Evolutionary conservation across 2,329 filamentous ascomycete species (phyloP), one percentile per base, ranked within the genome.

Genomic region (Anisogramma anomala): DNA sequence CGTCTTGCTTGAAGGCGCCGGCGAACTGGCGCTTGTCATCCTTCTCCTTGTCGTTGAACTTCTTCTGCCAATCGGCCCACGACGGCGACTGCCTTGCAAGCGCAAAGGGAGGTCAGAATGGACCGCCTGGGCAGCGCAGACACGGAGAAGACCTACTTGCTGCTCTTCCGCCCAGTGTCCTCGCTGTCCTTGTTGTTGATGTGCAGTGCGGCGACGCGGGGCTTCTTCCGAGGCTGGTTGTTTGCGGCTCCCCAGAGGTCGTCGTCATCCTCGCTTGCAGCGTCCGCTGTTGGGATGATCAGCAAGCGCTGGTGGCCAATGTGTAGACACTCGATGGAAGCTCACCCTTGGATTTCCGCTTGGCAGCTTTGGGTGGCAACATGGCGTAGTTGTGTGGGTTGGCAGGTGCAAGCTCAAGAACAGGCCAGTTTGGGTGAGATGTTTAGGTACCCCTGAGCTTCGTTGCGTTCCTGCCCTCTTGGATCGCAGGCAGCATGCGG

Each of bases 11-110:
- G 44, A 44, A 47, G 8, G 14, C 48, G 23, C 50, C 35, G 42
- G 44, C 46, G 33, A 51, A 53, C 23, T 48, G 43, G 35, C 41
- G 42, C 41, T 48, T 50, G 32, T 52, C 48, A 26, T 34, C 39
- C 35, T 20, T 44, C 33, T 48, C 41, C 48, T 50, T 51, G 46
- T 53, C 41, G 33, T 48, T 38, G 34, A 47, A 47, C 15, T 32
- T 47, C 20, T 26, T 41, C 37, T 47, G 44, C 44, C 44, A 47
- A 14, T 33, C 44, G 13, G 35, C 30, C 44, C 44, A 47, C 19
- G 33, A 26, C 14, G 36, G 32, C 9, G 32, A 30, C 7, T 41
- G 41, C 25, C 44, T 47, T 36, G 5, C n/a, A 18, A 9, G 19
- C 6, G 38, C 2, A 14, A 5, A 5, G 20, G 15, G 6, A 17